These are phyloP conservation scores for Leptographium galeiforme DNA, from an alignment of 2,329 filamentous ascomycete genomes.

Conservation along the genomic window DNA sequence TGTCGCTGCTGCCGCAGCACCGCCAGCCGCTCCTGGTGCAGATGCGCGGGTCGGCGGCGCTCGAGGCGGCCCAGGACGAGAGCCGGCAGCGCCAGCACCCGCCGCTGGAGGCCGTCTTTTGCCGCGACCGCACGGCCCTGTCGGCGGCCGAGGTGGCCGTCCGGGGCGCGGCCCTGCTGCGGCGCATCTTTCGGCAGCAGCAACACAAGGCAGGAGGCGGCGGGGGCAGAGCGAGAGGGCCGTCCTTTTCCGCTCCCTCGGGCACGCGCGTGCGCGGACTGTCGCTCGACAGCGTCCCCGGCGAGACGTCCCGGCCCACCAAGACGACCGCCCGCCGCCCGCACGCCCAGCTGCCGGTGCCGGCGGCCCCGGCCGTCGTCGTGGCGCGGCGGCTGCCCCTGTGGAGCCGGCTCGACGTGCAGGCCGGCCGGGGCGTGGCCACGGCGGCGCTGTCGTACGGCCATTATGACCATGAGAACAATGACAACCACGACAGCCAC, in stretches of 20 bases:
- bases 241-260: neutral
- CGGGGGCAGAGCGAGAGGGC: neutral
- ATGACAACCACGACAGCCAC: too few relatives aligned
- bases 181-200: neutral
- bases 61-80: neutral
- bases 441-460: neutral
- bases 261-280: neutral
- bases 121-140: constrained; percentile 4
- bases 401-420: constrained; percentile 2
- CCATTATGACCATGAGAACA: too few relatives aligned
- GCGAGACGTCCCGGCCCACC: neutral
- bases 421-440: constrained; percentile 2
- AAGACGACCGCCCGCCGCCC: too few relatives aligned
- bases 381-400: constrained; percentile 2
- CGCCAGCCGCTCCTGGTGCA: constrained; percentile 1
- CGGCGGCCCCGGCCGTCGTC: neutral
- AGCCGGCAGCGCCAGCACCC: neutral
- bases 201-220: too few relatives aligned
- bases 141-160: neutral
- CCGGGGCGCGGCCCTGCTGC: constrained; percentile 1
- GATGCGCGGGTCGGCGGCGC: neutral
- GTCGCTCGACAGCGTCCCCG: neutral
- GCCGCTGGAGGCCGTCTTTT: constrained; percentile 8
- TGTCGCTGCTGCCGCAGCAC: constrained; percentile 9
- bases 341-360: neutral